phyloP scores from a whole-genome alignment of 1,284 basidiomycete species.

The Spongiforma sp. region DNA sequence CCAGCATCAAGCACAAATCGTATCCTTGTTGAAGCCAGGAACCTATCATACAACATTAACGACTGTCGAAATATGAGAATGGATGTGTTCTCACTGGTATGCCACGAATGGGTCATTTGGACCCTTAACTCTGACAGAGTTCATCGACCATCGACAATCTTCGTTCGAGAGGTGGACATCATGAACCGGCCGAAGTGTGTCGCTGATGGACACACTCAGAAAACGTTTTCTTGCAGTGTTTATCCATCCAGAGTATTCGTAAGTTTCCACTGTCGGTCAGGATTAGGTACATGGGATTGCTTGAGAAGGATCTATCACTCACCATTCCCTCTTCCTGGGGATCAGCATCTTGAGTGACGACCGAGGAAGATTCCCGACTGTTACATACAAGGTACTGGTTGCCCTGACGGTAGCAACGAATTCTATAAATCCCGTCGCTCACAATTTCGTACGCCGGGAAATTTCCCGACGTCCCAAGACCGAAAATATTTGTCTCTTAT shows the following conservation, averaged over 20 bases:
- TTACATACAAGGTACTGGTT: neutral
- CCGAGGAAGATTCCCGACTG: neutral
- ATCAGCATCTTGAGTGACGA: neutral
- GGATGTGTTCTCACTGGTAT: conserved; percentile 8
- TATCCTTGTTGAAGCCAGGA: too few relatives aligned
- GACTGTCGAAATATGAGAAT: too few relatives aligned
- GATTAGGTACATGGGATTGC: too few relatives aligned
- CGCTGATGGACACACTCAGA: neutral
- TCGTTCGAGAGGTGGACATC: neutral
- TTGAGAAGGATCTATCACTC: neutral
- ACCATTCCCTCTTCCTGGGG: neutral
- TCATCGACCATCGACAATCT: conserved; percentile 3
- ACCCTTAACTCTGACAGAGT: neutral
- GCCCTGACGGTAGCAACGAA: conserved; percentile 6
- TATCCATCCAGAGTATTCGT: conserved; percentile 3
- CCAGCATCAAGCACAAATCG: too few relatives aligned
- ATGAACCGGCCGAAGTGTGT: neutral
- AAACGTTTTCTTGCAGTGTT: neutral
- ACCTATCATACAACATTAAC: too few relatives aligned
- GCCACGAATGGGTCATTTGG: too few relatives aligned
- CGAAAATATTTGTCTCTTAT: conserved; percentile 4
- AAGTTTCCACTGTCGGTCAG: conserved; percentile 11
- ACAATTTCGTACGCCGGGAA: conserved; percentile 3
- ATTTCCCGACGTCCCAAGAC: neutral
- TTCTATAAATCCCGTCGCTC: too few relatives aligned